phyloP scores from a whole-genome alignment of 306 rosid genomes.

The Gastrolobium villosum region DNA sequence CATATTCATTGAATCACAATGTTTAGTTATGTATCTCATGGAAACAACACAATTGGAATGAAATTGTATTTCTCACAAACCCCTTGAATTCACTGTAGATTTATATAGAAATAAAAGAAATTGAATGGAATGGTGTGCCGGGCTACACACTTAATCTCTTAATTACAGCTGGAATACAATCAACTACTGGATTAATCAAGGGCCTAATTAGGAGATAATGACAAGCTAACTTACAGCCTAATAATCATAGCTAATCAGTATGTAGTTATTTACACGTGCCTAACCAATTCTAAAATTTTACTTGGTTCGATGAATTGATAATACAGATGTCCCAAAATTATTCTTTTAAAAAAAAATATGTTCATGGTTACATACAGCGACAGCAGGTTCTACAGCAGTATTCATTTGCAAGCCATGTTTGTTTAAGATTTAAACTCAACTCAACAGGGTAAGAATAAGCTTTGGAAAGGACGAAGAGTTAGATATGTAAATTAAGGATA shows the following conservation, averaged over 20 bases:
- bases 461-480: constrained; percentile 27
- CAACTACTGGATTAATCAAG: constrained; percentile 7
- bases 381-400: constrained; percentile 1
- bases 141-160: constrained; percentile 21
- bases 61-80: constrained; percentile 32
- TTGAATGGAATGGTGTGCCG: background rate
- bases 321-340: background rate
- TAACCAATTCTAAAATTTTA: constrained; percentile 21
- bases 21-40: constrained; percentile 2
- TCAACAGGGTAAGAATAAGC: background rate
- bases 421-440: constrained; percentile 3
- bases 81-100: constrained; percentile 8
- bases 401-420: constrained; percentile 17
- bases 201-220: constrained; percentile 32
- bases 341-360: background rate
- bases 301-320: background rate
- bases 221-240: constrained; percentile 21
- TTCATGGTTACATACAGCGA: constrained; percentile 24
- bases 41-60: constrained; percentile 34
- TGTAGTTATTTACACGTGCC: constrained; percentile 14
- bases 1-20: background rate
- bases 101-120: background rate
- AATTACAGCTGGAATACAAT: constrained; percentile 31
- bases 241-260: constrained; percentile 9
- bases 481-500: constrained; percentile 2